Evolutionary conservation across 2,329 filamentous ascomycete genomes (phyloP), one percentile per base, ranked within the genome.

Genomic region (Coniella lustricola): DNA sequence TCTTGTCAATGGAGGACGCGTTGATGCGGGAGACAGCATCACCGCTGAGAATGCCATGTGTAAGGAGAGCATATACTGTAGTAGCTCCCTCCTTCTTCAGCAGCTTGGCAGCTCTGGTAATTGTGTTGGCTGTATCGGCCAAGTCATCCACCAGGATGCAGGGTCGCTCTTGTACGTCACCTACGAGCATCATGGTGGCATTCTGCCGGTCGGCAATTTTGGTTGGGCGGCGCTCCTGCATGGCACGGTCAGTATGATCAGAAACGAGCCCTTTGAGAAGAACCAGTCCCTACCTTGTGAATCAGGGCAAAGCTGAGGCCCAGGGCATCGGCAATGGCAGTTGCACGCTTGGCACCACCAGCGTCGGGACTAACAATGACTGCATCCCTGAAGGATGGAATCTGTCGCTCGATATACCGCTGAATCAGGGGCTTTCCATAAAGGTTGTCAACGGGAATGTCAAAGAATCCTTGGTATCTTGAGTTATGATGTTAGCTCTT

Each of bases 351-450:
- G 39, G 93, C 93, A 55, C 93, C 93, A 58, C 93, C 93, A 32
- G 93, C 93, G 69, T 98, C 93, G 8, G 93, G 93, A 62, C 88
- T 95, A 60, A 98, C 91, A 62, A 98, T 85, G 39, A 98, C 90
- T 29, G 89, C 87, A 49, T 91, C 81, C 66, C 83, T 85, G 46
- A 34, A 52, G 67, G 90, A 84, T 39, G 87, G 84, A 51, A 95
- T 93, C 59, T 89, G 81, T 62, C 86, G 83, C 64, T 90, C 84
- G 59, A 85, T 85, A 60, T 84, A 85, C 54, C 77, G 76, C 64
- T 84, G 81, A 45, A 85, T 72, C 46, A 91, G 70, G 41, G 86
- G 84, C 59, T 87, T 83, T 47, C 85, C 91, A 69, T 97, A 97
- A 16, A 98, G 76, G 64, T 98, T 98, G 71, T 98, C 93, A 48